A percentile compares a stretch with the other conserved stretches of the same genome.
These are phyloP conservation scores for Triangularia setosa DNA, from an alignment of 2,329 filamentous ascomycete genomes.

Conservation along the genomic window DNA sequence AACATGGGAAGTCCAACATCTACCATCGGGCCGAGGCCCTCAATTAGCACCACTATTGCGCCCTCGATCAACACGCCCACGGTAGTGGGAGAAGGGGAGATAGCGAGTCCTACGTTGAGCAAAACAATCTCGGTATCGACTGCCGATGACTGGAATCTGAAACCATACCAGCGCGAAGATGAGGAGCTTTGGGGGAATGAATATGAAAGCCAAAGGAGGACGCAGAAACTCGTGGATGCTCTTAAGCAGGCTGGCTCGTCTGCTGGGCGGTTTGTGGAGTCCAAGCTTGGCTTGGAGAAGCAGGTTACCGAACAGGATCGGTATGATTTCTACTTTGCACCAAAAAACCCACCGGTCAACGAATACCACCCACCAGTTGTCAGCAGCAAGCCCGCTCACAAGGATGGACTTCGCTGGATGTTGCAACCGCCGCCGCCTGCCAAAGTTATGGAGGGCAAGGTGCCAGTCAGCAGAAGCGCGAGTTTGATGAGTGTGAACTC, in stretches of 20 bases:
- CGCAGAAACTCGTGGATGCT: slow-evolving; percentile 55
- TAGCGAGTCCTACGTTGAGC: slow-evolving; percentile 37
- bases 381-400: slow-evolving; percentile 65
- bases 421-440: slow-evolving; percentile 85
- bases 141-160: slow-evolving; percentile 67
- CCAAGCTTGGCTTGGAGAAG: slow-evolving; percentile 50
- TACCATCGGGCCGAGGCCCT: slow-evolving; percentile 22
- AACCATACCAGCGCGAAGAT: slow-evolving; percentile 80
- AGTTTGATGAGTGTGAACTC: slow-evolving; percentile 54
- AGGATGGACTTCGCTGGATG: slow-evolving; percentile 82
- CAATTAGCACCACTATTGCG: slow-evolving; percentile 30
- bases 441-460: slow-evolving; percentile 85
- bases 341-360: slow-evolving; percentile 70
- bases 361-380: slow-evolving; percentile 83
- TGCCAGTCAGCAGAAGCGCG: slow-evolving; percentile 60
- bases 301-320: slow-evolving; percentile 47
- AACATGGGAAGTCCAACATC: slow-evolving; percentile 26
- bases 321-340: slow-evolving; percentile 57
- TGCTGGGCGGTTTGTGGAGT: slow-evolving; percentile 52
- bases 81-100: slow-evolving; percentile 45
- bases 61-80: too few relatives aligned
- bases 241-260: slow-evolving; percentile 56
- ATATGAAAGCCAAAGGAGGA: slow-evolving; percentile 47
- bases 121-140: slow-evolving; percentile 35
- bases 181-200: slow-evolving; percentile 79